Conservation (phyloP, 202 grass and related monocot species). For the Eragrostis tef region DNA sequence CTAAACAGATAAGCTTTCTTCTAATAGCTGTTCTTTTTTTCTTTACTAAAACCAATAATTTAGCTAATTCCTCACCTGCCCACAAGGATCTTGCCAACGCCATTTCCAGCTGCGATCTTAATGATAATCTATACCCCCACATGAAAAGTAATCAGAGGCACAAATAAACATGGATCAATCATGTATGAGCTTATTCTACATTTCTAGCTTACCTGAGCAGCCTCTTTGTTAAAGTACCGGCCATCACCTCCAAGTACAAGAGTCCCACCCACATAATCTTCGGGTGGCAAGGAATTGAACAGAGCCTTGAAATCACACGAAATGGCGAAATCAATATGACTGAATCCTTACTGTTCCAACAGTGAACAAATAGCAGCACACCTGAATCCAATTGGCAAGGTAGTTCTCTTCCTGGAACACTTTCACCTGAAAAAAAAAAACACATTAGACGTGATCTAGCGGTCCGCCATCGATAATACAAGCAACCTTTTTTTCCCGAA, state of each 20-base stretch:
- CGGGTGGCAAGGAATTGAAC: conserved; percentile 74
- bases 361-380: conserved; percentile 32
- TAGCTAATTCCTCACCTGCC: conserved; percentile 59
- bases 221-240: conserved; percentile 81
- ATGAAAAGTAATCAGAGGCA: conserved; percentile 21
- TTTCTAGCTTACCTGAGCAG: conserved; percentile 64
- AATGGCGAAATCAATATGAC: conserved; percentile 20
- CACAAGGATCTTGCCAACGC: conserved; percentile 82
- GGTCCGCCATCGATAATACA: conserved; percentile 3
- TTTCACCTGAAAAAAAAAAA: conserved; percentile 73
- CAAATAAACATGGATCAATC: conserved; percentile 10
- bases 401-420: conserved; percentile 90
- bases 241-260: conserved; percentile 90
- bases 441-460: conserved; percentile 10
- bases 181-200: conserved; percentile 17
- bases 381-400: conserved; percentile 96
- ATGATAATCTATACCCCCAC: conserved; percentile 69
- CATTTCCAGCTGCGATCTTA: conserved; percentile 89
- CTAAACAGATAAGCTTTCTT: conserved; percentile 31
- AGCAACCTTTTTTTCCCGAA: not conserved
- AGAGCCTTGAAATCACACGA: conserved; percentile 63
- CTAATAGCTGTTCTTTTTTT: not conserved
- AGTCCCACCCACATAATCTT: conserved; percentile 75
- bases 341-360: not conserved
- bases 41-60: conserved; percentile 23